Evolutionary conservation across 116 monocot species (phyloP).

Genomic region (Posidonia oceanica): DNA sequence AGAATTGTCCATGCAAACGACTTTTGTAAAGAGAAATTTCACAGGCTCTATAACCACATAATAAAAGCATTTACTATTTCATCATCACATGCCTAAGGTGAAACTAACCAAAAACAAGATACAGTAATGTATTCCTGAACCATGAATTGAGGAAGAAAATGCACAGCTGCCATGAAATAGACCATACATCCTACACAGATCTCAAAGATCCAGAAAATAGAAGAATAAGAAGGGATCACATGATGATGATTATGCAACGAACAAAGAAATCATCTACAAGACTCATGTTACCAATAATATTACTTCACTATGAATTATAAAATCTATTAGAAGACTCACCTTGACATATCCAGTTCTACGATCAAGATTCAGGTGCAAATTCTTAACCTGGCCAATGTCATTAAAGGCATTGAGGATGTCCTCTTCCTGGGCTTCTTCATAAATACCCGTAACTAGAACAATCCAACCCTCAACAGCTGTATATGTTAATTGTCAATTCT

Average conservation of each 20-base stretch:
- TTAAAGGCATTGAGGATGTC: constrained; percentile 79
- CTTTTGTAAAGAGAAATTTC: too few relatives aligned
- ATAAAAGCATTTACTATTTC: too few relatives aligned
- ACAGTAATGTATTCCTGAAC: too few relatives aligned
- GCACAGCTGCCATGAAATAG: too few relatives aligned
- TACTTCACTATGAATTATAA: neutral
- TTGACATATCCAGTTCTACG: constrained; percentile 95
- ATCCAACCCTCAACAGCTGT: constrained; percentile 93
- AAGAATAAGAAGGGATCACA: too few relatives aligned
- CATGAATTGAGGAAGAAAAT: too few relatives aligned
- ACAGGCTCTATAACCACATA: too few relatives aligned
- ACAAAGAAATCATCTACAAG: neutral
- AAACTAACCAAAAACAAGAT: too few relatives aligned
- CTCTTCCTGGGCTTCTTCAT: constrained; percentile 96
- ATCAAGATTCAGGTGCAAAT: constrained; percentile 89
- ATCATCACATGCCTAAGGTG: too few relatives aligned
- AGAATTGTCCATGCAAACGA: too few relatives aligned
- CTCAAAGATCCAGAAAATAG: too few relatives aligned
- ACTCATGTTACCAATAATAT: neutral
- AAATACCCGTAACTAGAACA: constrained; percentile 75
- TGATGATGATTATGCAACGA: neutral
- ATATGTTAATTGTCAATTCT: neutral
- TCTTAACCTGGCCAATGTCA: constrained; percentile 80
- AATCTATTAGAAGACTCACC: constrained; percentile 19
- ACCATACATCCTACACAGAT: too few relatives aligned